These are phyloP conservation scores for Solanum gandarillasii DNA, from an alignment of 257 asterid species.

Conservation along the genomic window DNA sequence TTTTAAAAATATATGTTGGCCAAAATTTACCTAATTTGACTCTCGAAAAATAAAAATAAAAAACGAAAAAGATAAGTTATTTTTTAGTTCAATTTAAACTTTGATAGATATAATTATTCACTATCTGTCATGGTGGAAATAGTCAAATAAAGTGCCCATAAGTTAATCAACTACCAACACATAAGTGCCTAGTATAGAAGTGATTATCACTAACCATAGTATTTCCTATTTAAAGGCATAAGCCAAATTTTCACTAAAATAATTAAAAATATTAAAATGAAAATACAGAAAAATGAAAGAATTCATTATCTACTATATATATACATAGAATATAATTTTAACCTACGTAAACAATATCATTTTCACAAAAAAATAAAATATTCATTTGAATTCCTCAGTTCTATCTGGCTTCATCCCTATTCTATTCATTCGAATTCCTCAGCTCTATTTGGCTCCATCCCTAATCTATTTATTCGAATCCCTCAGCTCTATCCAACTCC, in stretches of 20 bases:
- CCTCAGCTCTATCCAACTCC: neutral
- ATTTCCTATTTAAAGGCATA: neutral
- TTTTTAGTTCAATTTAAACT: neutral
- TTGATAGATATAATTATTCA: neutral
- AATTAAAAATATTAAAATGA: neutral
- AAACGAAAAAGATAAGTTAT: neutral
- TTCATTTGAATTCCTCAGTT: rapidly evolving
- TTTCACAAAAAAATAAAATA: rapidly evolving
- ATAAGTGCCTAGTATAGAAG: neutral
- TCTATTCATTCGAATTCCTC: neutral
- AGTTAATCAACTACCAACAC: neutral
- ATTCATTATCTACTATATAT: no score
- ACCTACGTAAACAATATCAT: no score
- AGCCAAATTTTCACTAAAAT: neutral
- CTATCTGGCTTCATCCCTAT: rapidly evolving
- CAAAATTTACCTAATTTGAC: neutral
- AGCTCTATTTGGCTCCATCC: neutral
- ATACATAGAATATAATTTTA: no score
- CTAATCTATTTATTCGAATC: no score
- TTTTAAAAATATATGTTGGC: neutral
- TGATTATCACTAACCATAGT: neutral
- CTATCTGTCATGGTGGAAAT: neutral
- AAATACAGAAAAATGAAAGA: neutral
- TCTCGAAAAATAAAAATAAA: rapidly evolving
- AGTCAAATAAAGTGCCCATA: neutral